phyloP scores from a whole-genome alignment of 2,329 filamentous ascomycete genomes.

The Hysterium pulicare region DNA sequence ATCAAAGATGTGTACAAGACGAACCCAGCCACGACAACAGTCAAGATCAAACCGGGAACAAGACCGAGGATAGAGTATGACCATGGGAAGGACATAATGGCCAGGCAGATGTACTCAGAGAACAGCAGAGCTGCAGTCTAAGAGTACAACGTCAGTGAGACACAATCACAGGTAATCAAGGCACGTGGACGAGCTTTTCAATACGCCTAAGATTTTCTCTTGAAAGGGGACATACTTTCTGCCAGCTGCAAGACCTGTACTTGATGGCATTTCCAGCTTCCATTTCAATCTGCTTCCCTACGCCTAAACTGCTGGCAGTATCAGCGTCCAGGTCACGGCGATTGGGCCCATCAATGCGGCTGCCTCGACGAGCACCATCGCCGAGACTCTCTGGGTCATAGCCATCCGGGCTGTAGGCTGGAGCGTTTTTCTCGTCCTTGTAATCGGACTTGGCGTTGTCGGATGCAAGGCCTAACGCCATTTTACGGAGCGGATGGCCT shows the following conservation, averaged over 20 bases:
- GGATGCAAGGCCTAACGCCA: conserved; percentile 45
- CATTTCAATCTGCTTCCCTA: conserved; percentile 68
- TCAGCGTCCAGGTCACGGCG: conserved; percentile 32
- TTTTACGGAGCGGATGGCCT: conserved; percentile 49
- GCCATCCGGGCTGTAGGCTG: conserved; percentile 16
- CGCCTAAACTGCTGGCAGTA: conserved; percentile 40
- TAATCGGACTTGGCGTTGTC: conserved; percentile 16
- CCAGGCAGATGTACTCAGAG: conserved; percentile 90
- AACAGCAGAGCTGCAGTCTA: conserved; percentile 85
- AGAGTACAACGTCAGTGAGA: too few relatives aligned
- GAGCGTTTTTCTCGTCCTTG: conserved; percentile 13
- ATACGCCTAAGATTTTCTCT: not conserved
- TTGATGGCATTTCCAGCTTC: conserved; percentile 79
- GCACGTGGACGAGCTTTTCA: not conserved
- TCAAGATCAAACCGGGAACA: conserved; percentile 81
- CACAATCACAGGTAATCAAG: conserved; percentile 11
- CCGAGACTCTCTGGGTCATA: conserved; percentile 31
- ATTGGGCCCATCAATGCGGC: conserved; percentile 38
- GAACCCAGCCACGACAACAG: conserved; percentile 69
- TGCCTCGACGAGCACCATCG: conserved; percentile 34
- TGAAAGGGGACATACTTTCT: conserved; percentile 58
- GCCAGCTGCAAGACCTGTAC: conserved; percentile 91
- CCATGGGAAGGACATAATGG: conserved; percentile 94
- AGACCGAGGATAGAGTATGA: conserved; percentile 85
- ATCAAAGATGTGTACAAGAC: conserved; percentile 80